Evolutionary conservation across 129 eudicot genomes (phyloP), one percentile per base, ranked within the genome.

Genomic region (Escallonia herrerae): DNA sequence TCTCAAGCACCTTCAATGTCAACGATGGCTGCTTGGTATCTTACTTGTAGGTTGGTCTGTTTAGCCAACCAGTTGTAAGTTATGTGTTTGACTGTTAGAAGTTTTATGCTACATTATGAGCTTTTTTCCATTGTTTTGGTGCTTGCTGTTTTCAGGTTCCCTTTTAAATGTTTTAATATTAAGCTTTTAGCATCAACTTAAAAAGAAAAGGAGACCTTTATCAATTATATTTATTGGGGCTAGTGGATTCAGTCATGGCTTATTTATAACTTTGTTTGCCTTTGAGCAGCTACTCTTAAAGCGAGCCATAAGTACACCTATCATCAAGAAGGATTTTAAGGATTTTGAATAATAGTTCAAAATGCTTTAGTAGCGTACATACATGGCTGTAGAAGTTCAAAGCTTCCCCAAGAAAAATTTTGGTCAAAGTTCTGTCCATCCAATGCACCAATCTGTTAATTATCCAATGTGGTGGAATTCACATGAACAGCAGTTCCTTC

Each of bases 381-480:
- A 22, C 54, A 60, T 69, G 60, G 72, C 68, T 73, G 52, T 60
- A 44, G 55, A 58, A 54, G 61, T 64, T 43, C 56, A 66, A 38
- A 68, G 67, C 68, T 61, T 64, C 15, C 48, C 60, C 39, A 62
- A 43, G 60, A 55, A 59, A 49, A 11, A 6, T 73, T 58, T 44
- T 40, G 70, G 60, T n/a, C 57, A 65, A 69, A 57, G 11, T 43
- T 63, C 40, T 5, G n/a, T 71, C 40, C 43, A 44, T 56, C 11
- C 73, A 43, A 64, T 68, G 78, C 77, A 72, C 22, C 53, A 69
- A 14, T 67, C 52, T 50, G 37, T 50, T 43, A 71, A 76, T 69
- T 68, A 41, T 64, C 60, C 58, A 37, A 49, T 77, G 69, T 76
- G 65, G 65, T 75, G 84, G 91, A 81, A 56, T 66, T 45, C 70